Evolutionary conservation across 495 filamentous ascomycete species (phyloP), one percentile per base, ranked within the genome.

Genomic region (Staphylotrichum tortipilum): DNA sequence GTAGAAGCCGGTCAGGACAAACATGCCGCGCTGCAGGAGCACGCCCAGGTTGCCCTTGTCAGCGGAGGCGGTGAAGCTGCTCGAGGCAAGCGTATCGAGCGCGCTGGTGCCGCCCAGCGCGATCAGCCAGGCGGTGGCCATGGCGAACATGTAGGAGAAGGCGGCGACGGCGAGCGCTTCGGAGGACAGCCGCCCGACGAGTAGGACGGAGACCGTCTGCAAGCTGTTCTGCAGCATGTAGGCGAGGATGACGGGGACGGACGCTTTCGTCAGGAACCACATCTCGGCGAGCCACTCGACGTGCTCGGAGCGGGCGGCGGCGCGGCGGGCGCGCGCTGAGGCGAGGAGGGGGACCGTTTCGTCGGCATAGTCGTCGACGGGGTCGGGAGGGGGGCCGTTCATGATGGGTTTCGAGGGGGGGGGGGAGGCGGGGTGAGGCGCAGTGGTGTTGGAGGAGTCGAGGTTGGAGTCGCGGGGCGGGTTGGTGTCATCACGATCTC

Each of bases 121-220:
- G 58, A 96, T 85, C 44, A 96, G 74, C 90, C 90, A 95, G 1
- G 78, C 90, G 1, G 87, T 91, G 10, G 86, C 80, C 83, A 89
- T 86, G 34, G 90, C 90, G 54, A 95, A 96, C 90, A 95, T 73
- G 68, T 91, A 88, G 0, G 85, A 84, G 66, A 95, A 95, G 8
- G 90, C 89, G 6, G 86, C 84, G 0, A 85, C 85, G 2, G 89
- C 85, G 8, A 96, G 71, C 17, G 88, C 80, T 62, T 91, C 81
- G 1, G 90, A 86, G 2, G 84, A 88, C 8, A 87, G 71, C 9
- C 88, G 80, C 18, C 90, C 90, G 19, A 62, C 87, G 14, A 95
- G 83, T 26, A 95, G 67, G 5, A 95, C 85, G 0, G 89, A 92
- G 17, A 85, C 62, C 0, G 89, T 94, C 64, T 95, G 89, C 0